phyloP scores from a whole-genome alignment of 495 filamentous ascomycete genomes.

The Amphirosellinia nigrospora region DNA sequence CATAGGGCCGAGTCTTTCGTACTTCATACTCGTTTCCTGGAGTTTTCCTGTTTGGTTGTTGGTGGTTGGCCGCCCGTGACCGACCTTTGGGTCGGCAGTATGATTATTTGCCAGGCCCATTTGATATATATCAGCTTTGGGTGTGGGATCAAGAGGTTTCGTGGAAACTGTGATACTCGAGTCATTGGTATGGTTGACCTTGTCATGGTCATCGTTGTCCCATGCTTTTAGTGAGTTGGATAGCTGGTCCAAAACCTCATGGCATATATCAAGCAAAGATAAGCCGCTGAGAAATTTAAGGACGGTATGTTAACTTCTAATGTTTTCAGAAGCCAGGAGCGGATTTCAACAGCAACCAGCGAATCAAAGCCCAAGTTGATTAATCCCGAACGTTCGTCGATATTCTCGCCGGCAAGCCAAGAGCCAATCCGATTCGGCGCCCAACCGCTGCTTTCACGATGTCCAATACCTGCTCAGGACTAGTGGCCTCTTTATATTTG shows the following conservation, averaged over 20 bases:
- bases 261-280: constrained; percentile 15
- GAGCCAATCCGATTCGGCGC: background rate
- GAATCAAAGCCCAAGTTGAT: constrained; percentile 40
- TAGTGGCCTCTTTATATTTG: too few species aligned
- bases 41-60: too few species aligned
- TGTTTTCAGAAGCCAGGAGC: constrained; percentile 42
- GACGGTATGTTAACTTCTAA: constrained; percentile 31
- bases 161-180: too few species aligned
- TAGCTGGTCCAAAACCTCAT: background rate
- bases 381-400: background rate
- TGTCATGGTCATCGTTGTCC: too few species aligned
- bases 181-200: too few species aligned
- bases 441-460: background rate
- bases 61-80: too few species aligned
- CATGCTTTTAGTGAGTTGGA: background rate
- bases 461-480: too few species aligned
- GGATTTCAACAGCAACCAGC: constrained; percentile 42
- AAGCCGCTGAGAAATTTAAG: constrained; percentile 29
- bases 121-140: too few species aligned
- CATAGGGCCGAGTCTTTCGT: constrained; percentile 31
- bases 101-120: too few species aligned
- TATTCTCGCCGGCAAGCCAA: background rate
- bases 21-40: too few species aligned
- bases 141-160: too few species aligned
- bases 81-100: too few species aligned